Base-by-base conservation (phyloP, 371 early-diverging fungal genomes). In the Mucor indicus region DNA sequence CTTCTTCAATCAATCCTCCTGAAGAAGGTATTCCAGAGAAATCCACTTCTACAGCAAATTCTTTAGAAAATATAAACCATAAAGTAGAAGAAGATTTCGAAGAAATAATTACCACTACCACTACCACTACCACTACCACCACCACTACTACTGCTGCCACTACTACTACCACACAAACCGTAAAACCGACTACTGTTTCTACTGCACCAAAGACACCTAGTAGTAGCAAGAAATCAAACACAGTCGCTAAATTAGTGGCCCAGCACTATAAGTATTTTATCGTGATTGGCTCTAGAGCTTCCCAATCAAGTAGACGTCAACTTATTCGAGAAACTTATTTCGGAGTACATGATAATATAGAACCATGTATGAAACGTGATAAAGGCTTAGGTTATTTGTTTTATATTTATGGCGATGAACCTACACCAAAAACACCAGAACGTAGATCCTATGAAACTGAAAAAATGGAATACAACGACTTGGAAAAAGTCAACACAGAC, bases 401-500 rank as follows among this genome's bases (percentile, higher is more conserved):
- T 46, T 80, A 70, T 55, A 54, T 80, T 12, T 64, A 80, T 52
- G 80, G 80, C 31, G 65, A 55, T 55, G 54, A 62, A 13, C 57
- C 53, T 33, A 50, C 38, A 27, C 39, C 54, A 32, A 58, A 49
- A 17, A 62, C 63, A 2, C 49, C 63, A 29, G 50, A 54, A 31
- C 44, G 60, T 16, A 72, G 80, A 16, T 52, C 62, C 16, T 72
- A 72, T 27, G 69, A 77, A 46, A 70, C 67, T 15, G 80, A 80
- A 57, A 68, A 72, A 29, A 80, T 77, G 70, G 80, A 80, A 53
- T 77, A 63, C 58, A 62, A 69, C 16, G 80, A 80, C 48, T 55
- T 67, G 37, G 55, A 60, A 20, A 57, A 65, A 31, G 47, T 62
- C 6, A 20, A 46, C 15, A 15, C 40, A 11, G 45, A 55, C 13